Percentiles rank a stretch among this genome's conserved stretches.
These are phyloP conservation scores for Glycine latifolia DNA, from an alignment of 306 rosid species.

Conservation along the genomic window DNA sequence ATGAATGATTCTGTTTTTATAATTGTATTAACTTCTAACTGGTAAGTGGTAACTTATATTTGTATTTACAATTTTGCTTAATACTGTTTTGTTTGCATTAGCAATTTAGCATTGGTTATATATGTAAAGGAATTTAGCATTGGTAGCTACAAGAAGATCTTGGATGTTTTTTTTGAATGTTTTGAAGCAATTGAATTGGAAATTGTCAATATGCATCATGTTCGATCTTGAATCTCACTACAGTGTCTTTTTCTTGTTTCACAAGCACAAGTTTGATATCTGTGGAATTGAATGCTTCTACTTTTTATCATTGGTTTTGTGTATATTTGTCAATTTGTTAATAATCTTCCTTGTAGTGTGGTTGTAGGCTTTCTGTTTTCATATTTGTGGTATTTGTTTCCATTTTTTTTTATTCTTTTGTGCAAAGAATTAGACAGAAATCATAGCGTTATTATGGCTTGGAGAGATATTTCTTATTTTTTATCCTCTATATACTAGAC, in stretches of 20 bases:
- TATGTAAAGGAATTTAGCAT: not conserved
- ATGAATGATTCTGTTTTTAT: too few species aligned
- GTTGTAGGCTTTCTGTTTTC: constrained; percentile 7
- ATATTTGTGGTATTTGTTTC: not conserved
- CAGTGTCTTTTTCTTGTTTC: not conserved
- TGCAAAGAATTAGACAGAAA: not conserved
- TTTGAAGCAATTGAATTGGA: constrained; percentile 10
- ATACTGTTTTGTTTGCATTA: not conserved
- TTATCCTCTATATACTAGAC: constrained; percentile 10
- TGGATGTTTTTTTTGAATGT: not conserved
- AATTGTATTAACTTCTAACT: too few species aligned
- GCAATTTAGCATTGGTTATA: not conserved
- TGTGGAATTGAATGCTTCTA: not conserved
- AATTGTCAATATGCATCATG: constrained; percentile 23
- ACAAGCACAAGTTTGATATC: not conserved
- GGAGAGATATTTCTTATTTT: not conserved
- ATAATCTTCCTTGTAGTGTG: constrained; percentile 4
- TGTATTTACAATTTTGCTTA: too few species aligned
- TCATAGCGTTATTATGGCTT: not conserved
- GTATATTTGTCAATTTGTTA: not conserved
- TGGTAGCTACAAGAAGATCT: constrained; percentile 8
- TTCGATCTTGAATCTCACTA: constrained; percentile 7
- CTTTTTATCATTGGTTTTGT: not conserved
- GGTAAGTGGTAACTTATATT: too few species aligned
- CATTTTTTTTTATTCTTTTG: not conserved